Evolutionary conservation across 306 rosid genomes (phyloP), one percentile per base, ranked within the genome.

Genomic region (Hippophae rhamnoides): DNA sequence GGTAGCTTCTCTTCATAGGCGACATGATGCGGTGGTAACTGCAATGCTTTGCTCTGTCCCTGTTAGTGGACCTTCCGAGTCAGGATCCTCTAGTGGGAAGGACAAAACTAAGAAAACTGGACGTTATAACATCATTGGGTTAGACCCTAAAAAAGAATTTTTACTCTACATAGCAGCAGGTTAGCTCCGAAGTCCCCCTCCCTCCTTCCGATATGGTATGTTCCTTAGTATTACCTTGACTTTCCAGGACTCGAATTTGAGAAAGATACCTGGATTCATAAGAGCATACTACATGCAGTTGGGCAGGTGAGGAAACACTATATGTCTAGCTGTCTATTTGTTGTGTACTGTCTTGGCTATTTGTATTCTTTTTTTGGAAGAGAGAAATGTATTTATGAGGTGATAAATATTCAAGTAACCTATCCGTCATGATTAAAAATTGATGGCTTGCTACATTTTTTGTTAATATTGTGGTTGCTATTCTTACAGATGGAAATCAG

Each of bases 1-100:
- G 43, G 89, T 93, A 54, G 99, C 99, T 41, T 95, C 99, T 77
- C 79, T 90, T 62, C 99, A 93, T 82, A 82, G 97, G 65, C 89
- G 90, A 9, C 86, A 93, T 68, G 97, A 82, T 76, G 99, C 99
- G 6, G 89, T 69, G 54, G 89, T 93, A 68, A 93, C 97, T 61
- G 87, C 90, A 60, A 86, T 93, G 99, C 94, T 88, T 52, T 86
- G 99, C 72, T 60, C 87, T 68, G 79, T 84, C 75, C 99, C 99
- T 74, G 72, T 86, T 13, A 86, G 95, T 70, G 95, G 99, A 40
- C 82, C 80, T 75, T 71, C 71, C 7, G 99, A 93, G 43, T 85
- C 86, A 7, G 95, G 77, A 52, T 79, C 97, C 59, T 84, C 99
- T 80, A 71, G 79, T 58, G 95, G 90, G 76, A 93, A 93, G 72